Conservation (phyloP, 2,329 filamentous ascomycete species). For the Fulvia fulva region DNA sequence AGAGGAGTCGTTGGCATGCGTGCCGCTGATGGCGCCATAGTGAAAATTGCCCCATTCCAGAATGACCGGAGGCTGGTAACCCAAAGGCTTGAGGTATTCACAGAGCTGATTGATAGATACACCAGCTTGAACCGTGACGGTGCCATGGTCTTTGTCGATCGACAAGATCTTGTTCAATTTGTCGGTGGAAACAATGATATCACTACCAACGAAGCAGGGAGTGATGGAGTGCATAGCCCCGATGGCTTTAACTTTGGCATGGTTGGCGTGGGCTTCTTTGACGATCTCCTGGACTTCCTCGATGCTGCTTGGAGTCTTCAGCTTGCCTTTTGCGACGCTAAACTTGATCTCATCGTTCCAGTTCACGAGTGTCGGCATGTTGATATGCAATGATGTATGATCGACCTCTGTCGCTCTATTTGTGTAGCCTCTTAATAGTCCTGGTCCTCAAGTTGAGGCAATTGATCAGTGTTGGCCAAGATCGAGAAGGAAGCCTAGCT, state of each 20-base stretch:
- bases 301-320: background rate
- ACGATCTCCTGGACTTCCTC: background rate
- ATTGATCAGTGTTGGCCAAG: too few species aligned
- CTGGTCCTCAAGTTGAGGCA: too few species aligned
- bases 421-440: too few species aligned
- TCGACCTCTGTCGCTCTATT: too few species aligned
- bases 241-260: background rate
- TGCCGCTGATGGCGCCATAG: slow-evolving; percentile 1
- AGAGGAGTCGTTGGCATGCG: background rate
- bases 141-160: background rate
- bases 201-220: background rate
- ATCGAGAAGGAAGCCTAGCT: too few species aligned
- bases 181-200: background rate
- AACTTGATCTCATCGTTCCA: slow-evolving; percentile 1
- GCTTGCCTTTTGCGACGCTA: background rate
- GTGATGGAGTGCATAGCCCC: background rate
- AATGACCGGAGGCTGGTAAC: background rate
- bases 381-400: background rate
- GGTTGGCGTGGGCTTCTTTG: background rate
- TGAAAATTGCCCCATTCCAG: background rate
- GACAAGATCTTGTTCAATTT: background rate
- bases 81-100: background rate
- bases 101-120: background rate
- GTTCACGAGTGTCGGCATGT: slow-evolving; percentile 1
- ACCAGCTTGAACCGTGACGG: background rate